Conservation (phyloP, 306 rosid species). For the Lotus japonicus region DNA sequence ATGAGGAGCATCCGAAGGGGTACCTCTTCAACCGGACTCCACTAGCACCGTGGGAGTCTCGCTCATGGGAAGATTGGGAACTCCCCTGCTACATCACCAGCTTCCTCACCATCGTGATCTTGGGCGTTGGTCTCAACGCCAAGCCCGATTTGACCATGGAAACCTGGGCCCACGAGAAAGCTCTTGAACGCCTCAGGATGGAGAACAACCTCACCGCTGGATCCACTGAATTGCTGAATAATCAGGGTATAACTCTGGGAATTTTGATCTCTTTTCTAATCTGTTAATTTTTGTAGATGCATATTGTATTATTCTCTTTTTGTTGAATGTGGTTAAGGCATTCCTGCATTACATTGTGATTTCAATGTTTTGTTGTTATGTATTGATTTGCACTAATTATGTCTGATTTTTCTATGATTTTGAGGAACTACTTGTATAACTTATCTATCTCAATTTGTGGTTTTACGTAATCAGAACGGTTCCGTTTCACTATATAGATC, state of each 20-base stretch:
- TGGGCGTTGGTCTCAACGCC: slow-evolving; percentile 97
- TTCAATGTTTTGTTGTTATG: background rate
- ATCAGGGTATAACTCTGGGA: slow-evolving; percentile 19
- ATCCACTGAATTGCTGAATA: background rate
- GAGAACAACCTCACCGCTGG: slow-evolving; percentile 38
- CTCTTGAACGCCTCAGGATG: slow-evolving; percentile 83
- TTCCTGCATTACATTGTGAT: background rate
- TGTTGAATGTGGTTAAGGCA: slow-evolving; percentile 30
- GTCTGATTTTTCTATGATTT: background rate
- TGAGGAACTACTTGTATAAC: background rate
- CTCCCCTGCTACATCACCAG: slow-evolving; percentile 97
- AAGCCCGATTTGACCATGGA: slow-evolving; percentile 98
- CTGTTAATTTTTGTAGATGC: too few relatives aligned
- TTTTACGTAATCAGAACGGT: background rate
- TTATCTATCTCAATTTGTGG: background rate
- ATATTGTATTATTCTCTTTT: background rate
- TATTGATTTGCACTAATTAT: background rate
- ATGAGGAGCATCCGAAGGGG: slow-evolving; percentile 84
- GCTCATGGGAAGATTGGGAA: slow-evolving; percentile 99
- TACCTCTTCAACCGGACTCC: slow-evolving; percentile 77
- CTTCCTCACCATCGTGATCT: slow-evolving; percentile 92
- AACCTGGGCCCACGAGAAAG: slow-evolving; percentile 98
- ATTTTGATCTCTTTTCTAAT: too few relatives aligned
- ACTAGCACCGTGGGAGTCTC: slow-evolving; percentile 60
- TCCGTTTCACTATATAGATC: background rate